Base-by-base conservation (phyloP, 495 filamentous ascomycete species). In the Lasiosphaeria miniovina region DNA sequence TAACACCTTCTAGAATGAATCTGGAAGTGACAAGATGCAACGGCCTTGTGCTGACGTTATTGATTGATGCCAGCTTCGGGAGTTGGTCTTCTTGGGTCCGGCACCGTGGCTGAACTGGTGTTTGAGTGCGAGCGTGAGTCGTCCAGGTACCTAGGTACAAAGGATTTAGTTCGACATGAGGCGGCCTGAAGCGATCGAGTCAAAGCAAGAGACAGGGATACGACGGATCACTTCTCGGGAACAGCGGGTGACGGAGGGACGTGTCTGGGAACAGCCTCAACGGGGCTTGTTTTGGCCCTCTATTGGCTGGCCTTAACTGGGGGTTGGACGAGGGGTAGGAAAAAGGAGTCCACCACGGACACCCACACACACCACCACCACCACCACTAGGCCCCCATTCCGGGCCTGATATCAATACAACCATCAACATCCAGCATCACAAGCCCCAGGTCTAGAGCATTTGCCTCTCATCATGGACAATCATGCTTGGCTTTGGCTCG, bases 181-280 rank as follows among this genome's bases (percentile, higher is more conserved):
- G 51, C 63, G 67, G 67, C 61, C 61, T 67, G 63, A 70, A 70
- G 67, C 67, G 69, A 70, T 68, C 69, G 63, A 71, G 65, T 66
- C 62, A 71, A 49, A 59, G 56, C 40, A 36, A 60, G 50, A 62
- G 54, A 62, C 69, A 68, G 67, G 69, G 69, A 48, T 71, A 35
- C n/a, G 61, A 63, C 61, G 58, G 63, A 57, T 64, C 52, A 61
- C 61, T 50, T 64, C 55, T 59, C 65, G 69, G 69, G 69, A 71
- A 57, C 59, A 46, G 54, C 67, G 63, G 69, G 65, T 61, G 61
- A 65, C 55, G 65, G 59, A 64, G 54, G 56, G 60, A 49, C 33
- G 48, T 64, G 57, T 57, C 12, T 54, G 58, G 62, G 51, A 62
- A 62, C 68, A 72, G 69, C 69, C 68, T 65, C 68, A 70, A 60